Base-by-base conservation (phyloP, 805 yeast species). In the Candida chilensis region DNA sequence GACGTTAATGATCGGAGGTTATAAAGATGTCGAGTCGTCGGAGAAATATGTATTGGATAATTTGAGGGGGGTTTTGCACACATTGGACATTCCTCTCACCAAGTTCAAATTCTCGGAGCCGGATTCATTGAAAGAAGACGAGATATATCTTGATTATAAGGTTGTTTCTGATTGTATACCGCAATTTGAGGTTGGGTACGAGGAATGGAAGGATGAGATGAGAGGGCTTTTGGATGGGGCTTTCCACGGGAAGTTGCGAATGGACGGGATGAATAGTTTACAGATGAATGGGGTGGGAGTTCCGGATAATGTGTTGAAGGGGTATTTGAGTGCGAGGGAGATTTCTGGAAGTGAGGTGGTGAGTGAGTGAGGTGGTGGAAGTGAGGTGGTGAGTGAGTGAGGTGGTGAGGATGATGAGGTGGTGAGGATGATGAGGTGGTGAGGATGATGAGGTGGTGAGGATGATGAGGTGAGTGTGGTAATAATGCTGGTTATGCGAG, bases 1-100 rank as follows among this genome's bases (percentile, higher is more conserved):
- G 32, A 92, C 98, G 0, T 68, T 85, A 16, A 90, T 90, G 96
- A 57, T 87, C 41, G 96, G 96, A 4, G 96, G 96, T 1, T 84
- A 81, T 44, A 64, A 49, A 19, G 57, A 53, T 30, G 49, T 37
- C 20, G 20, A 29, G 20, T 18, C 19, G 3, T 27, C 28, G 32
- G 28, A 33, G 21, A 26, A 59, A 18, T 35, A 41, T 5, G 67
- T 62, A 3, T 45, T 77, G 10, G 35, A 45, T 31, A 47, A 53
- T 6, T 41, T 48, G 5, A 31, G 35, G 6, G 47, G 46, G 18
- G 47, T 43, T 5, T 31, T 52, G 13, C 28, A 30, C 5, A 29
- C 35, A 10, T 38, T 42, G 11, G 30, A 50, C 7, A 5, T 26
- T 7, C 30, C 30, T 4, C 15, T 31, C 17, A 26, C 28, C 8